Conservation (phyloP, 805 yeast species). For the Allodekkera sacchari region DNA sequence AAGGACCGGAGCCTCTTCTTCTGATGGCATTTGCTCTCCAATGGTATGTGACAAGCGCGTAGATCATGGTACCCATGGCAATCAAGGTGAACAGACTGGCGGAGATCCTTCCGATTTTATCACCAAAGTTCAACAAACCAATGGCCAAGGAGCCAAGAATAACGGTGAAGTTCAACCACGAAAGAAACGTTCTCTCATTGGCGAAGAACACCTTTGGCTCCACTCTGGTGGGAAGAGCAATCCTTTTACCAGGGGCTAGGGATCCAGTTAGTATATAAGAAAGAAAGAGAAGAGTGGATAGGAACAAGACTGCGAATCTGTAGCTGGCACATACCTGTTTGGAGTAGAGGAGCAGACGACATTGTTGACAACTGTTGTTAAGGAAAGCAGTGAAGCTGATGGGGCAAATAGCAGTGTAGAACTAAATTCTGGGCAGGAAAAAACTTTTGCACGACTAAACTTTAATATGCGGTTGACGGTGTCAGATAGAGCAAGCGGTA, state of each 20-base stretch:
- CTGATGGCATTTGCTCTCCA: conserved; percentile 99
- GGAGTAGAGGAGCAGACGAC: conserved; percentile 69
- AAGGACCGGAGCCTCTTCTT: conserved; percentile 97
- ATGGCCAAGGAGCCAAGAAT: conserved; percentile 94
- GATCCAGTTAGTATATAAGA: too few relatives aligned
- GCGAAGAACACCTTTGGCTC: conserved; percentile 99
- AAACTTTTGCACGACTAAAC: too few relatives aligned
- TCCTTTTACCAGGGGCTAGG: conserved; percentile 67
- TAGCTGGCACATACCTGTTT: conserved; percentile 49
- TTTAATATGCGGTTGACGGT: too few relatives aligned
- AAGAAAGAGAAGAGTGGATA: too few relatives aligned
- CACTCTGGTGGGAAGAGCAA: conserved; percentile 94
- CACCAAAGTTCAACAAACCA: conserved; percentile 95
- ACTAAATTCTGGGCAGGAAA: too few relatives aligned
- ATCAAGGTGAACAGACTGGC: conserved; percentile 93
- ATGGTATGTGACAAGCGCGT: conserved; percentile 92
- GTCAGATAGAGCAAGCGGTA: too few relatives aligned
- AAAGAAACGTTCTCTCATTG: conserved; percentile 94
- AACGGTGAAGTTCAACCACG: conserved; percentile 99
- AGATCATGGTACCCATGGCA: conserved; percentile 96
- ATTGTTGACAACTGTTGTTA: too few relatives aligned
- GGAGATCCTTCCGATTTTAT: conserved; percentile 80
- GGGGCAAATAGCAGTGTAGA: too few relatives aligned
- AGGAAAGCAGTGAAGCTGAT: too few relatives aligned
- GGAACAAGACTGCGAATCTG: too few relatives aligned